Base-by-base conservation (phyloP, 768 basidiomycete genomes). In the Mycena metata region DNA sequence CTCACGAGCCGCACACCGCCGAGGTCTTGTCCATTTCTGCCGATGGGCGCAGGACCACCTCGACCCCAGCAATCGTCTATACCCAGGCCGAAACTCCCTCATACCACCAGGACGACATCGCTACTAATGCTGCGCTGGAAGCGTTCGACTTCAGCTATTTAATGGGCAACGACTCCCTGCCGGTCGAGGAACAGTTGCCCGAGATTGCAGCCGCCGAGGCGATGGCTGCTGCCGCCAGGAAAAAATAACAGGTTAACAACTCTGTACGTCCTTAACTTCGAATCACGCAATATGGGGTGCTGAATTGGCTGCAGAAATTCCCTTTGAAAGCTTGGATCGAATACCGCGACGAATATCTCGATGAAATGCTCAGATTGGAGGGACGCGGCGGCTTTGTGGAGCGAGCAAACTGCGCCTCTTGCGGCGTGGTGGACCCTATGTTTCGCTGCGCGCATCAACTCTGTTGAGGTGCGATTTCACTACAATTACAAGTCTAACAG, bases 381-480 rank as follows among this genome's bases (percentile, higher is more conserved):
- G 64, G 64, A 4, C 39, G 64, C 0, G 57, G 54, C 2, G 13
- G 10, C 26, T 12, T 3, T 7, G 26, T 10, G 0, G 2, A 30
- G 1, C 36, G 26, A 33, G 8, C 13, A 11, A 21, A 12, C 7
- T 52, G 45, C 12, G 49, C 9, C 2, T 4, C 6, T 4, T 52
- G 64, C 11, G 26, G 41, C 1, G 21, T 1, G 4, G 5, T 3
- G 7, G n/a, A 41, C 4, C 64, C 64, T 2, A 1, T 5, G 4
- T 66, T 42, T n/a, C 56, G 64, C 7, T 66, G 56, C n/a, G 56
- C 7, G 1, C 24, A 36, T 17, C 64, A 66, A n/a, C n/a, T n/a
- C 6, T 30, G 30, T 30, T 6, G 30, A 30, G 30, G 30, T 30
- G 30, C 30, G 30, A 30, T 30, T 30, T 5, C 67, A 68, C 24